Conservation (phyloP, 257 asterid genomes). For the Eustoma russellianum region DNA sequence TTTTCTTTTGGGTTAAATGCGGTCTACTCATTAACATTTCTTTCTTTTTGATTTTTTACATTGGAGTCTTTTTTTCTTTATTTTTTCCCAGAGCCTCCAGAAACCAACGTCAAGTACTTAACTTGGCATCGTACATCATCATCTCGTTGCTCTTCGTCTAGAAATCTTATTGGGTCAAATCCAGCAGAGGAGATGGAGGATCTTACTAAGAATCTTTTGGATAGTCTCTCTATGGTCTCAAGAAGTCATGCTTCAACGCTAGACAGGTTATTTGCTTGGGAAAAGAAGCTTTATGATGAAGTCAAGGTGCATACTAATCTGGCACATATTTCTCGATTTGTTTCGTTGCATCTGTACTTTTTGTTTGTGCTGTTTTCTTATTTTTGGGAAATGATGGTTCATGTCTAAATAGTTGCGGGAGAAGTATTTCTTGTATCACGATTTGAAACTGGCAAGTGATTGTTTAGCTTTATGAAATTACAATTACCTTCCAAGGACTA, state of each 20-base stretch:
- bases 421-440: too few species aligned
- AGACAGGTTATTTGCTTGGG: constrained; percentile 96
- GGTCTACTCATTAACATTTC: neutral
- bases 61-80: neutral
- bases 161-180: constrained; percentile 54
- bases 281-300: constrained; percentile 93
- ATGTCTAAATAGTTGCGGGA: neutral
- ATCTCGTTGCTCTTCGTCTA: constrained; percentile 77
- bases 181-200: constrained; percentile 44
- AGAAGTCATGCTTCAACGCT: constrained; percentile 97
- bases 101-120: constrained; percentile 67
- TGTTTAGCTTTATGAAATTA: neutral
- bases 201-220: constrained; percentile 46
- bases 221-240: constrained; percentile 71
- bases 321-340: constrained; percentile 11
- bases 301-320: constrained; percentile 51
- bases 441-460: neutral
- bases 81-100: constrained; percentile 51
- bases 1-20: neutral
- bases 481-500: neutral
- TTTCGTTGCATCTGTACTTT: neutral
- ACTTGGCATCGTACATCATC: constrained; percentile 93
- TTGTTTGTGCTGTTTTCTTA: neutral
- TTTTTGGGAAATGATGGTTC: neutral
- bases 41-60: neutral